Percentiles rank a stretch among this genome's conserved stretches.
Evolutionary conservation across 2,329 filamentous ascomycete genomes (phyloP).

Genomic region (Polychaeton citri): DNA sequence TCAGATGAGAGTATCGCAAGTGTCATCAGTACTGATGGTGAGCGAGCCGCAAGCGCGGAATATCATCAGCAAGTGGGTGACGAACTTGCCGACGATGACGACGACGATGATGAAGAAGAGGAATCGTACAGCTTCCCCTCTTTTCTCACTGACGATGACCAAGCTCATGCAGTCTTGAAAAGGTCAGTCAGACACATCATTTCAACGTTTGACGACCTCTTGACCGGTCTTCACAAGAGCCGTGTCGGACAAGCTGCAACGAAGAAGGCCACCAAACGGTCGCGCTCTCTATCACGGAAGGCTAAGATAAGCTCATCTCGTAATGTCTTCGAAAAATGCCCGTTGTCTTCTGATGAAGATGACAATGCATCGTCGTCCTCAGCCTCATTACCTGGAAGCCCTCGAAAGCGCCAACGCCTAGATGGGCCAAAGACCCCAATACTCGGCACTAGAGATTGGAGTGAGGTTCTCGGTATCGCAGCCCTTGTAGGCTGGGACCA

Average conservation of each 20-base stretch:
- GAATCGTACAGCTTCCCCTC: conserved; percentile 32
- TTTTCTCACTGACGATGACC: conserved; percentile 57
- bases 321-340: not conserved
- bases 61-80: not conserved
- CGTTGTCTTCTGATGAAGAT: not conserved
- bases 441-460: conserved; percentile 59
- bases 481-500: conserved; percentile 58
- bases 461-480: conserved; percentile 68
- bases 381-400: not conserved
- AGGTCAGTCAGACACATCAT: conserved; percentile 61
- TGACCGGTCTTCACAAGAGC: conserved; percentile 54
- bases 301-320: not conserved
- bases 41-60: not conserved
- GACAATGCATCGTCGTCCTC: not conserved
- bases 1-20: not conserved
- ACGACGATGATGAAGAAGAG: conserved; percentile 57
- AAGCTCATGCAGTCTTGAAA: conserved; percentile 49
- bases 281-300: not conserved
- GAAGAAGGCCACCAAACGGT: not conserved
- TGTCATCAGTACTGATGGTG: not conserved
- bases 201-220: conserved; percentile 52
- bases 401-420: conserved; percentile 3
- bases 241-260: conserved; percentile 9
- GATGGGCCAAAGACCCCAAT: conserved; percentile 1
- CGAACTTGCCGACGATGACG: conserved; percentile 41